These are phyloP conservation scores for Cronartium ribicola DNA, from an alignment of 1,284 basidiomycete genomes.

Conservation along the genomic window DNA sequence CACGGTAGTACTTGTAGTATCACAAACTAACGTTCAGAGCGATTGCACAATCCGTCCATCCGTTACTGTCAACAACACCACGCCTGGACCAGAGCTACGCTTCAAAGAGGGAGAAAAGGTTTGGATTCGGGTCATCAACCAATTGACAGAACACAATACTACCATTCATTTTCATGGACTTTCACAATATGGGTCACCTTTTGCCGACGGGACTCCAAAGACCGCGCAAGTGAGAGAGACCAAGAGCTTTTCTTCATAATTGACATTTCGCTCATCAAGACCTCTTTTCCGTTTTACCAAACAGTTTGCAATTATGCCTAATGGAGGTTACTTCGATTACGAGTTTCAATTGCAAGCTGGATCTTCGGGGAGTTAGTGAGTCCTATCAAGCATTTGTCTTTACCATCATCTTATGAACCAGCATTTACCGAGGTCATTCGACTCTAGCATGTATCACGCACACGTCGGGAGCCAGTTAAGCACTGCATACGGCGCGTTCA, in stretches of 20 bases:
- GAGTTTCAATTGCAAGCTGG: constrained; percentile 17
- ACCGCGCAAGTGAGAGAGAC: constrained; percentile 46
- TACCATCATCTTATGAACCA: neutral
- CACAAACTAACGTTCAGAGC: neutral
- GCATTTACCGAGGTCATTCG: neutral
- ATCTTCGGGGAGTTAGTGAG: constrained; percentile 30
- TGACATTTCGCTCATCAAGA: neutral
- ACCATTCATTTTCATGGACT: constrained; percentile 43
- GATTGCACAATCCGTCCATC: constrained; percentile 35
- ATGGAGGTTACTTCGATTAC: constrained; percentile 32
- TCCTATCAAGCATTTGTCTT: neutral
- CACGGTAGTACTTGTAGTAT: constrained; percentile 20
- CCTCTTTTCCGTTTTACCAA: neutral
- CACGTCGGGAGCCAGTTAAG: constrained; percentile 47
- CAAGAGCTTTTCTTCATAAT: neutral
- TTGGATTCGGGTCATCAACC: constrained; percentile 45
- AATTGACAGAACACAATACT: constrained; percentile 42
- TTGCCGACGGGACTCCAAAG: constrained; percentile 47
- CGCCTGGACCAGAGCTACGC: constrained; percentile 47
- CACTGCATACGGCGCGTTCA: constrained; percentile 46
- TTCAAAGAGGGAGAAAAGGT: constrained; percentile 46
- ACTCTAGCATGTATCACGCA: constrained; percentile 44
- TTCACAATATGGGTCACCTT: constrained; percentile 46
- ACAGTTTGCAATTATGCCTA: constrained; percentile 16
- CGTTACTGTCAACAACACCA: constrained; percentile 44